Evolutionary conservation across 1,139 yeast genomes (phyloP).

Genomic region (Taphrina communis): DNA sequence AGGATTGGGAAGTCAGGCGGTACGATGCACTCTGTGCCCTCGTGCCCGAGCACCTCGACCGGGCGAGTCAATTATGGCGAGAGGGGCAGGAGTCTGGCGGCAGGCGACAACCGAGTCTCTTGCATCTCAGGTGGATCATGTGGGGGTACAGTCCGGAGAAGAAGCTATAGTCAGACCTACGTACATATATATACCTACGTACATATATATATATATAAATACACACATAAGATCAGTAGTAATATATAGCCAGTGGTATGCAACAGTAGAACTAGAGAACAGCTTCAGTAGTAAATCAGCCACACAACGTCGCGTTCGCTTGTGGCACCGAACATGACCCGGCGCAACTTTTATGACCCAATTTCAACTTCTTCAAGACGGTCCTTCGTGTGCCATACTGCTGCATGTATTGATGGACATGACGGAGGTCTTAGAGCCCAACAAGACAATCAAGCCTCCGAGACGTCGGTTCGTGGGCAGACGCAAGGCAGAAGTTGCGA

Average conservation of each 20-base stretch:
- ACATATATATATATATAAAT: not conserved
- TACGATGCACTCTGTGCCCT: constrained; percentile 5
- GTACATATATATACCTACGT: not conserved
- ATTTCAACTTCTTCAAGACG: not conserved
- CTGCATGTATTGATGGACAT: not conserved
- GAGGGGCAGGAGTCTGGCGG: not conserved
- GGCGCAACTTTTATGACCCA: constrained; percentile 3
- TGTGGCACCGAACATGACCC: constrained; percentile 9
- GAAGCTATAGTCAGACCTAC: not conserved
- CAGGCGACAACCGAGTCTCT: not conserved
- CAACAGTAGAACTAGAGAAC: too few species aligned
- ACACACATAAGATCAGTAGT: too few species aligned
- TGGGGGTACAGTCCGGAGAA: constrained; percentile 24
- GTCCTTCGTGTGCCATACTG: not conserved
- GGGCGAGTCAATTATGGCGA: not conserved
- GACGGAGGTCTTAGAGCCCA: not conserved
- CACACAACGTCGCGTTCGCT: not conserved
- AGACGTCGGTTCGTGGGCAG: constrained; percentile 36
- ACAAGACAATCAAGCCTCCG: constrained; percentile 24
- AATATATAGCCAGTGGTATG: too few species aligned
- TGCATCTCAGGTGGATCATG: constrained; percentile 16
- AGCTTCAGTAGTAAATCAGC: not conserved
- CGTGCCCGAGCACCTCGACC: not conserved
- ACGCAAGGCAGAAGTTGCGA: constrained; percentile 6
- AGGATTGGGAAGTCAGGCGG: constrained; percentile 23